Evolutionary conservation across 257 asterid species (phyloP), one percentile per base, ranked within the genome.

Genomic region (Ehretia macrophylla): DNA sequence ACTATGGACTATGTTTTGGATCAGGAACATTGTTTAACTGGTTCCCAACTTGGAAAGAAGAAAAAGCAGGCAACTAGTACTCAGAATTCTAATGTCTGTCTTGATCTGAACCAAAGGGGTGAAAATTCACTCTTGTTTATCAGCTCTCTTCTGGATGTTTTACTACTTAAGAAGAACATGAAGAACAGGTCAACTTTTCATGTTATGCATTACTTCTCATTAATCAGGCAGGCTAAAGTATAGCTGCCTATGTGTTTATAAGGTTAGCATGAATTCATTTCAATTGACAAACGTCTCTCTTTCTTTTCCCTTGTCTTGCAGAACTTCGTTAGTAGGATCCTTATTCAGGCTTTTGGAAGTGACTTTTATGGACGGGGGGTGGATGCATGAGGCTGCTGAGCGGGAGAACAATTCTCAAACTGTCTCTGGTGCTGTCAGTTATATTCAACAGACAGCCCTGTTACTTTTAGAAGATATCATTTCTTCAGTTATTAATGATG

Each of bases 71-170:
- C 76, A 47, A 55, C 58, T 57, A 60, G 66, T 54, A 69, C 10
- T 62, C 79, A 66, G 64, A 70, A 64, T 37, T 69, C 58, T 57
- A 68, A 64, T 66, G 64, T 58, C 13, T 53, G 16, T 60, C 21
- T 52, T 56, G 75, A 44, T 58, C 64, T 71, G 71, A 68, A 67
- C 57, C 73, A 58, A 51, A 63, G 57, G 35, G 68, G 63, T 65
- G 90, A 79, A 68, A 82, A 54, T 68, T 53, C 65, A 12, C 68
- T 75, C 46, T 64, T 79, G 65, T 71, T 79, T 61, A 58, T 82
- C 57, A 69, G 86, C 66, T 79, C 91, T 59, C 83, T 88, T 68
- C 95, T 92, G 40, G 99, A 92, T 61, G 83, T 84, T 56, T 63
- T 92, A 72, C 85, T 84, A 10, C 70, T 88, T 67, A 92, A 92